Percentiles rank a stretch among this genome's conserved stretches.
Conservation (phyloP, 176 grass and related monocot species). For the Oryza longistaminata region DNA sequence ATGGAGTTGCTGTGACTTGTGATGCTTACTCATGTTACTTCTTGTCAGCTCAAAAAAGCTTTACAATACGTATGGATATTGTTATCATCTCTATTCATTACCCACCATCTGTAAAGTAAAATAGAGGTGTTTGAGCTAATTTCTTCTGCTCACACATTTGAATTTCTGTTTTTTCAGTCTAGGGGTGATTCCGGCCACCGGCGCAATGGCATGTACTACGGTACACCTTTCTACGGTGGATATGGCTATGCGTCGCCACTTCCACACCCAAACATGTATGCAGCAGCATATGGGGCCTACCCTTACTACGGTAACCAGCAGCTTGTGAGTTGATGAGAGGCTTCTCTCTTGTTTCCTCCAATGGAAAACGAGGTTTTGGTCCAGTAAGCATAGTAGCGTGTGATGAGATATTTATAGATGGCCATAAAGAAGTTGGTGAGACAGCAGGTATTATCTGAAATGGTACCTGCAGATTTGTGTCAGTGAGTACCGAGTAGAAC, state of each 20-base stretch:
- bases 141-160: conserved; percentile 14
- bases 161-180: conserved; percentile 44
- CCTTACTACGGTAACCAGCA: conserved; percentile 73
- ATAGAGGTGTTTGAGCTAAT: background rate
- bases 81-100: background rate
- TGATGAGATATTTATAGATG: conserved; percentile 57
- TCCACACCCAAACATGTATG: conserved; percentile 61
- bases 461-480: conserved; percentile 41
- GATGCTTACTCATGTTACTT: background rate
- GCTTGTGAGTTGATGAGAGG: conserved; percentile 65
- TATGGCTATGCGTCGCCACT: conserved; percentile 58
- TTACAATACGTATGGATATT: background rate
- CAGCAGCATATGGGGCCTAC: conserved; percentile 65
- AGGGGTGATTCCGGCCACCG: conserved; percentile 53
- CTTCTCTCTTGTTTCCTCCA: conserved; percentile 23
- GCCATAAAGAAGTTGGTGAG: conserved; percentile 46
- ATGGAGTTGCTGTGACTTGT: background rate
- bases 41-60: background rate
- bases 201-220: conserved; percentile 65
- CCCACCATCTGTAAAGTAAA: background rate
- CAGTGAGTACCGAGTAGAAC: conserved; percentile 51
- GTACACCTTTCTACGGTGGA: conserved; percentile 65
- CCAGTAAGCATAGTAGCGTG: conserved; percentile 50
- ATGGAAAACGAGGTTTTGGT: conserved; percentile 56
- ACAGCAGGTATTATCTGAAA: conserved; percentile 50